phyloP scores from a whole-genome alignment of 306 rosid species.

The Alnus glutinosa region DNA sequence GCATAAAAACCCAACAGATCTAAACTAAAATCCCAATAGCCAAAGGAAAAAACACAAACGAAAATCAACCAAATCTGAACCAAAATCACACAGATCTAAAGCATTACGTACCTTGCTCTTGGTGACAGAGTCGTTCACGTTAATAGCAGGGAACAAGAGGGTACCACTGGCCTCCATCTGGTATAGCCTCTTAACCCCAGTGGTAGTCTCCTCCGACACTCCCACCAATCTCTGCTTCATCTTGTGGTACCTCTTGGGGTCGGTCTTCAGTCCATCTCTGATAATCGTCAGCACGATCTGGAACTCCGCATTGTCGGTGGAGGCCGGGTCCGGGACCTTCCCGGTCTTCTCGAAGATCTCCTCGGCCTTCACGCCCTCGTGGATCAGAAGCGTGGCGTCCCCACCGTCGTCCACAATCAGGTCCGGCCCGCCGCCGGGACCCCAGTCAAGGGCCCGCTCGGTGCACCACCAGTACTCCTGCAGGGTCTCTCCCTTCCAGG shows the following conservation, averaged over 20 bases:
- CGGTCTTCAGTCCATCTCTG: slow-evolving; percentile 71
- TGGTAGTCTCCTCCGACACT: slow-evolving; percentile 95
- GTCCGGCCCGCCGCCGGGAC: slow-evolving; percentile 85
- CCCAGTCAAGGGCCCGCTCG: slow-evolving; percentile 91
- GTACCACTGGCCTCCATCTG: slow-evolving; percentile 86
- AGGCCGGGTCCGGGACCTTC: slow-evolving; percentile 57
- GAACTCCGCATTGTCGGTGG: slow-evolving; percentile 79
- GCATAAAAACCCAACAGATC: slow-evolving; percentile 4
- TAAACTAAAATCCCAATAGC: not conserved
- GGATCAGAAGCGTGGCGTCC: slow-evolving; percentile 73
- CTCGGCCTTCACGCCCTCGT: slow-evolving; percentile 96
- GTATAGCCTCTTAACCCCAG: slow-evolving; percentile 96
- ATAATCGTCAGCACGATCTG: slow-evolving; percentile 76
- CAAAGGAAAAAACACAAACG: not conserved
- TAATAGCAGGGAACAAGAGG: slow-evolving; percentile 87
- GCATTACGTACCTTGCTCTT: slow-evolving; percentile 80
- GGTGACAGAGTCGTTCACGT: slow-evolving; percentile 94
- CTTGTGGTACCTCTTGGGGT: slow-evolving; percentile 86
- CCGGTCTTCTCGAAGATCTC: slow-evolving; percentile 61
- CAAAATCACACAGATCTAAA: slow-evolving; percentile 6
- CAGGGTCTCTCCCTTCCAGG: slow-evolving; percentile 96
- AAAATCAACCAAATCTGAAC: slow-evolving; percentile 23
- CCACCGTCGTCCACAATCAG: slow-evolving; percentile 96
- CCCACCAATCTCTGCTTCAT: slow-evolving; percentile 89
- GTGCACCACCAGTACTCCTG: slow-evolving; percentile 99